These are phyloP conservation scores for Fusarium marasasianum DNA, from an alignment of 2,329 filamentous ascomycete genomes.

Conservation along the genomic window DNA sequence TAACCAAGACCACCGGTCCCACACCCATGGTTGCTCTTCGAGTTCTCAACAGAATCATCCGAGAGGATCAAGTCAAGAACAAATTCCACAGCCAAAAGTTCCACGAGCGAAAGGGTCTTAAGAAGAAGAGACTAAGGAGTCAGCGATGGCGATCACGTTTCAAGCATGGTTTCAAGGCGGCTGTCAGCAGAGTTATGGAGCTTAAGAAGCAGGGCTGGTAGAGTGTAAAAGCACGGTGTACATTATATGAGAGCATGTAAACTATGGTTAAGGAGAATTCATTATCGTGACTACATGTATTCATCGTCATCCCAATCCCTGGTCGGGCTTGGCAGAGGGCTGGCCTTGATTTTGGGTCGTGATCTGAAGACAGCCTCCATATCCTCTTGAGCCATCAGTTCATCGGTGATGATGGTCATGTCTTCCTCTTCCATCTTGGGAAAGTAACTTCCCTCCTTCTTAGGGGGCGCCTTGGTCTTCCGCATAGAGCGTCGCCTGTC, in stretches of 20 bases:
- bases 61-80: conserved; percentile 64
- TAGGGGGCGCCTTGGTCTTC: conserved; percentile 52
- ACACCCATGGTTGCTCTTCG: conserved; percentile 58
- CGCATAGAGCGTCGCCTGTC: conserved; percentile 63
- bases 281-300: conserved; percentile 37
- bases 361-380: conserved; percentile 88
- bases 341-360: conserved; percentile 80
- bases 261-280: conserved; percentile 22
- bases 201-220: conserved; percentile 84
- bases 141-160: conserved; percentile 77
- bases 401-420: conserved; percentile 67
- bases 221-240: conserved; percentile 38
- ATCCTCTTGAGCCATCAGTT: conserved; percentile 77
- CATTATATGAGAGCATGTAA: conserved; percentile 42
- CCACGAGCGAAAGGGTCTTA: conserved; percentile 79
- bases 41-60: conserved; percentile 51
- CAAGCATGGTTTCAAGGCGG: conserved; percentile 72
- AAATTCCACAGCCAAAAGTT: conserved; percentile 70
- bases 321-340: conserved; percentile 68
- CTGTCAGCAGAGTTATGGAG: conserved; percentile 71
- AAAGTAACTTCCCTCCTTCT: conserved; percentile 58
- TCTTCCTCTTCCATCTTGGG: conserved; percentile 56
- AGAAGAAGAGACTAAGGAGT: conserved; percentile 77
- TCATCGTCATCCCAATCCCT: conserved; percentile 47
- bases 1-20: conserved; percentile 42